A percentile compares a stretch with the other conserved stretches of the same genome.
Conservation (phyloP, 192 early-diverging fungal genomes). For the Umbelopsis vinacea region DNA sequence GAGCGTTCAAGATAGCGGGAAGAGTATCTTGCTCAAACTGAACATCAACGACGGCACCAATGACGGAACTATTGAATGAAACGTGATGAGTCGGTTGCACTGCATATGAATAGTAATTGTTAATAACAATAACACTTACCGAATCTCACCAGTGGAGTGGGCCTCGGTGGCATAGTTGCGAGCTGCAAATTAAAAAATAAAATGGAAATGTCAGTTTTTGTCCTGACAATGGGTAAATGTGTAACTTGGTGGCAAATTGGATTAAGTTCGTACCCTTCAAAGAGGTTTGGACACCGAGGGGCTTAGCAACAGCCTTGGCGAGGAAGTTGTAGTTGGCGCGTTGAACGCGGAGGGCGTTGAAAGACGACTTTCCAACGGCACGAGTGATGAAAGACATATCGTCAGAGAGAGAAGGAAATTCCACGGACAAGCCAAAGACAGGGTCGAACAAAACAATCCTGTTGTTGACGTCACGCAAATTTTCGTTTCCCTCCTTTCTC, state of each 20-base stretch:
- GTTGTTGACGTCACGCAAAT: slow-evolving; percentile 17
- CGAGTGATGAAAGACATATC: slow-evolving; percentile 36
- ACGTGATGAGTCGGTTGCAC: background rate
- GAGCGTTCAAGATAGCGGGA: slow-evolving; percentile 95
- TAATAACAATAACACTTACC: slow-evolving; percentile 20
- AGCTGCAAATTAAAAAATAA: slow-evolving; percentile 23
- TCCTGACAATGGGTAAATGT: background rate
- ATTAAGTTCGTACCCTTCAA: slow-evolving; percentile 22
- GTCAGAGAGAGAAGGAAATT: slow-evolving; percentile 24
- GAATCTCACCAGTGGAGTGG: slow-evolving; percentile 45
- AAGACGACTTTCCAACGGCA: slow-evolving; percentile 38
- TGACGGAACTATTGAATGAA: slow-evolving; percentile 88
- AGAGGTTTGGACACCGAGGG: slow-evolving; percentile 27
- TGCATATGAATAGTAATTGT: background rate
- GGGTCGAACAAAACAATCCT: slow-evolving; percentile 20
- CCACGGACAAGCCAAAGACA: slow-evolving; percentile 1
- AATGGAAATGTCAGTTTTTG: background rate
- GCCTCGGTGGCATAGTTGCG: slow-evolving; percentile 69
- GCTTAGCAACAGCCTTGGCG: slow-evolving; percentile 26
- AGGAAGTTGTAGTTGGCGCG: slow-evolving; percentile 26
- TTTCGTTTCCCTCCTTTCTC: background rate
- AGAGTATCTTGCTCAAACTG: slow-evolving; percentile 91
- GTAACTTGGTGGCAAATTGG: background rate
- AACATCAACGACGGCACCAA: slow-evolving; percentile 99
- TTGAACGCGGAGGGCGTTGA: slow-evolving; percentile 41